These are phyloP conservation scores for Fusarium piperis DNA, from an alignment of 2,329 filamentous ascomycete genomes.

Conservation along the genomic window DNA sequence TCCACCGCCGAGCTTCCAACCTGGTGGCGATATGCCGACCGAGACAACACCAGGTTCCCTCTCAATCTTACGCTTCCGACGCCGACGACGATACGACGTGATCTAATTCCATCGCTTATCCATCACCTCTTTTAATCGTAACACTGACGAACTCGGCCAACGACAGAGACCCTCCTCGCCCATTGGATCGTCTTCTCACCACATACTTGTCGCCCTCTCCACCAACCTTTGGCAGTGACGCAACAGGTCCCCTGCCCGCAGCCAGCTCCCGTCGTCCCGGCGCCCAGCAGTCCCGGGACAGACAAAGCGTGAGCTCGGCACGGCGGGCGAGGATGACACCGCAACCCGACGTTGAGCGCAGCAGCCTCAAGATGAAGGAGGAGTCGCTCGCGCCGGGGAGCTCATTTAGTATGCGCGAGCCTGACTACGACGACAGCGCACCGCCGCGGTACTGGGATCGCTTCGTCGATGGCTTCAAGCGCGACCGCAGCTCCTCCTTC, in stretches of 20 bases:
- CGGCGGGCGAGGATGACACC: constrained; percentile 53
- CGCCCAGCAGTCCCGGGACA: constrained; percentile 12
- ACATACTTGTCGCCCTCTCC: constrained; percentile 23
- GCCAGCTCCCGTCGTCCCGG: constrained; percentile 32
- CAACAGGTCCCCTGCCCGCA: constrained; percentile 14
- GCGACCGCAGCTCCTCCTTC: constrained; percentile 63
- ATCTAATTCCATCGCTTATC: background rate
- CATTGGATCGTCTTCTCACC: constrained; percentile 29
- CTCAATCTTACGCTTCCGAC: constrained; percentile 18
- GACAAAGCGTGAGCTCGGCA: constrained; percentile 35
- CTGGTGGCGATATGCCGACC: constrained; percentile 35
- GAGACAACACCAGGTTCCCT: constrained; percentile 4
- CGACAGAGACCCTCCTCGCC: constrained; percentile 13
- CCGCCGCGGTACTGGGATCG: constrained; percentile 51
- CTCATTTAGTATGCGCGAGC: constrained; percentile 62
- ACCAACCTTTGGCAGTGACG: constrained; percentile 11
- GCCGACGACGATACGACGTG: constrained; percentile 21
- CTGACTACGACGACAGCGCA: constrained; percentile 53
- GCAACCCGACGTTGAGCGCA: constrained; percentile 62
- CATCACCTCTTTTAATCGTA: constrained; percentile 3
- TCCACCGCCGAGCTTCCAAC: background rate
- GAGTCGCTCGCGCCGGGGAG: constrained; percentile 63
- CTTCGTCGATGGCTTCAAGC: constrained; percentile 70
- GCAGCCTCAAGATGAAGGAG: constrained; percentile 67
- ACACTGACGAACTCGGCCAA: constrained; percentile 31